Conservation (phyloP, 2,329 filamentous ascomycete species). For the Zymoseptoria crescenta region DNA sequence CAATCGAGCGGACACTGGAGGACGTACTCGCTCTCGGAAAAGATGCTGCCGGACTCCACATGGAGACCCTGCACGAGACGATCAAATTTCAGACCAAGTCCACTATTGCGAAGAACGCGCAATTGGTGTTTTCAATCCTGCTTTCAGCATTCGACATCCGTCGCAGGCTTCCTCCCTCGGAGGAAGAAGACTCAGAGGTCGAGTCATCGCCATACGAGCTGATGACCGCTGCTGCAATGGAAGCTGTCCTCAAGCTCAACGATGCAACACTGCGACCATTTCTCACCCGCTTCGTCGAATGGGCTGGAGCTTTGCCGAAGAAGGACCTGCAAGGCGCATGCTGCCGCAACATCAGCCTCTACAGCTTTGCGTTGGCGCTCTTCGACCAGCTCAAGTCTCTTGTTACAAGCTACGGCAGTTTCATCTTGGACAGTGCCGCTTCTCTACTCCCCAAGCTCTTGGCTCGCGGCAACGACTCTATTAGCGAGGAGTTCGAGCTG, state of each 20-base stretch:
- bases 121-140: conserved; percentile 56
- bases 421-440: conserved; percentile 69
- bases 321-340: conserved; percentile 51
- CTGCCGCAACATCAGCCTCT: conserved; percentile 66
- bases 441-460: conserved; percentile 46
- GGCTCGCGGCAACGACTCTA: conserved; percentile 34
- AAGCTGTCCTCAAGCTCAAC: conserved; percentile 95
- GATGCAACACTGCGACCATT: conserved; percentile 88
- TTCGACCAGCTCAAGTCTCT: conserved; percentile 86
- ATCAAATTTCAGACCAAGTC: conserved; percentile 74
- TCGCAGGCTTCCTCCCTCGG: conserved; percentile 39
- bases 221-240: conserved; percentile 64
- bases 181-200: conserved; percentile 40
- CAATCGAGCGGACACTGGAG: conserved; percentile 64
- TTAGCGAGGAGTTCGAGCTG: conserved; percentile 45
- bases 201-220: conserved; percentile 48
- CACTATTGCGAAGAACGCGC: conserved; percentile 66
- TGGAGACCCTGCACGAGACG: conserved; percentile 53
- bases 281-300: conserved; percentile 79
- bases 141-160: conserved; percentile 58
- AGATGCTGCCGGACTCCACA: conserved; percentile 40
- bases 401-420: conserved; percentile 84
- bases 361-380: conserved; percentile 70
- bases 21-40: conserved; percentile 42
- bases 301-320: conserved; percentile 58